Base-by-base conservation (phyloP, 164 flowering plant species). In the Amborella trichopoda region DNA sequence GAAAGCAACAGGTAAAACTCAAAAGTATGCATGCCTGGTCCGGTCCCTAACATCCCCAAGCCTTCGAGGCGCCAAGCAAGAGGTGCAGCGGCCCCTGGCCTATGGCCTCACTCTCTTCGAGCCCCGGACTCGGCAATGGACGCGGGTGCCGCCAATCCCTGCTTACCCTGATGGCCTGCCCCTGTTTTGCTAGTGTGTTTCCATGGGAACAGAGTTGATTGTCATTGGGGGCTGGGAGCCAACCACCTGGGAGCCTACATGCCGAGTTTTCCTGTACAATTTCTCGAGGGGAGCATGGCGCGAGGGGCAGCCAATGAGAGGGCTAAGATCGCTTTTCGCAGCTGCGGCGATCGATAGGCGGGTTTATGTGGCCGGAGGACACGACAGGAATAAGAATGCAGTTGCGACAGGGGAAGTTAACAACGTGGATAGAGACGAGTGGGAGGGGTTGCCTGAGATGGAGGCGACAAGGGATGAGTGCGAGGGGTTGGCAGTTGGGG, bases 171-270 rank as follows among this genome's bases (percentile, higher is more conserved):
- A 57, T 28, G 82, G 86, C 46, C 50, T 80, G 14, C 93, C 93
- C 1, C 17, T 86, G 64, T 86, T 86, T 61, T 80, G 83, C 52
- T 90, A 66, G 49, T 18, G 77, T 39, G 54, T 60, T 3, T 56
- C 75, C 46, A 61, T 59, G 26, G 78, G 70, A 16, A 81, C 84
- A 18, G 69, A 70, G 53, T 68, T 87, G 6, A 63, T 83, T 2
- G 36, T 78, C 4, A 64, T 81, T 65, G 96, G 96, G n/a, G 96
- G 96, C 36, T 83, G 93, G 96, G 62, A 78, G 41, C 90, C 83
- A 39, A 57, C 16, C 37, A 83, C 60, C 44, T 81, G 76, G 63
- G 66, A 74, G 4, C 85, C 84, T 4, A 68, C 79, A 3, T 56
- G 26, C 12, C 72, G 69, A 36, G 78, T 87, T 12, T 72, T 76